A percentile compares a stretch with the other conserved stretches of the same genome.
Evolutionary conservation across 2,329 filamentous ascomycete genomes (phyloP).

Genomic region (Botrytis medusae): DNA sequence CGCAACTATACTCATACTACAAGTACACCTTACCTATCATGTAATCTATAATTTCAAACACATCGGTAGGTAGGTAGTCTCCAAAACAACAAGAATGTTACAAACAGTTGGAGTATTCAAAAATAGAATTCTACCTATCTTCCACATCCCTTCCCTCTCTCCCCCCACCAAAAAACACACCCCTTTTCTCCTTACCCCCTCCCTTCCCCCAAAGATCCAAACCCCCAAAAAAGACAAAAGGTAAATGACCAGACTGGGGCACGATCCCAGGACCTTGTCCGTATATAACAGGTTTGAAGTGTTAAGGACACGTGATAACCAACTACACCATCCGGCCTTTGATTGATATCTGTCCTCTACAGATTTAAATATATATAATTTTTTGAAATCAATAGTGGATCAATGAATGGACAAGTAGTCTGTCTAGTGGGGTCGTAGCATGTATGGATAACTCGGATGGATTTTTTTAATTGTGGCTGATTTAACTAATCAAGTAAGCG

Average conservation of each 20-base stretch:
- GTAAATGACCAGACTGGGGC: background rate
- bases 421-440: background rate
- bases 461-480: background rate
- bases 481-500: background rate
- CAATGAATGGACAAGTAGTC: background rate
- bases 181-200: background rate
- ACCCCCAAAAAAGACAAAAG: background rate
- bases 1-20: no score
- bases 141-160: background rate
- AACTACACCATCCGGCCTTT: constrained; percentile 17
- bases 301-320: constrained; percentile 20
- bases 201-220: background rate
- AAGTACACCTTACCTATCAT: no score
- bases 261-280: constrained; percentile 16
- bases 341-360: rapidly evolving
- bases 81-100: no score
- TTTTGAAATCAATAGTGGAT: no score
- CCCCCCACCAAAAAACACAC: background rate
- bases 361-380: background rate
- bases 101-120: no score
- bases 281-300: background rate
- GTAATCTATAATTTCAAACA: no score
- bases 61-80: no score
- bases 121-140: background rate
- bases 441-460: background rate